Conservation (phyloP, 495 filamentous ascomycete species). For the Xylaria curta region DNA sequence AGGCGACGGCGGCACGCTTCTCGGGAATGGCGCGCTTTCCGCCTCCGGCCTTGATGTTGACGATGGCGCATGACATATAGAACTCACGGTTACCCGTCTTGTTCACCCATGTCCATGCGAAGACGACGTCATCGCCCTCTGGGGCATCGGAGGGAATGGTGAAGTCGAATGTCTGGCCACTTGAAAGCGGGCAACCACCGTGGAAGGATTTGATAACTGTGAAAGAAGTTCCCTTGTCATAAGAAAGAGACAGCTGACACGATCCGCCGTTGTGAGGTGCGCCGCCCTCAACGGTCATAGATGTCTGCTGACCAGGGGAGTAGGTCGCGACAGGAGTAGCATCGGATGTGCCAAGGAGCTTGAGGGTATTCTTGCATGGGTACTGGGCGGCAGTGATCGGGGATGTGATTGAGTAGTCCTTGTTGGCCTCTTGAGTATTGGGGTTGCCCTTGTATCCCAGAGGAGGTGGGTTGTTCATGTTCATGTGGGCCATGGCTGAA, state of each 20-base stretch:
- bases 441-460: conserved; percentile 61
- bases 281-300: conserved; percentile 62
- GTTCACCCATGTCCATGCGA: conserved; percentile 74
- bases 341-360: conserved; percentile 54
- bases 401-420: conserved; percentile 64
- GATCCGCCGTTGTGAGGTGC: conserved; percentile 69
- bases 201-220: conserved; percentile 70
- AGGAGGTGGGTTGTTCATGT: conserved; percentile 62
- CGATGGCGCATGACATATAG: conserved; percentile 71
- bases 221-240: conserved; percentile 67
- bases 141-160: conserved; percentile 66
- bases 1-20: conserved; percentile 47
- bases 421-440: conserved; percentile 44
- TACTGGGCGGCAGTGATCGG: conserved; percentile 61
- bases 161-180: conserved; percentile 61
- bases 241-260: conserved; percentile 69
- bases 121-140: conserved; percentile 62
- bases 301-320: conserved; percentile 61
- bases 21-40: conserved; percentile 38
- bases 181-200: conserved; percentile 62
- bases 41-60: conserved; percentile 56
- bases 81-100: conserved; percentile 70
- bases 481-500: conserved; percentile 61
- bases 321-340: conserved; percentile 57
- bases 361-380: conserved; percentile 73